Percentiles rank a stretch among this genome's conserved stretches.
Conservation (phyloP, 2,329 filamentous ascomycete genomes). For the Penicillium sp. region DNA sequence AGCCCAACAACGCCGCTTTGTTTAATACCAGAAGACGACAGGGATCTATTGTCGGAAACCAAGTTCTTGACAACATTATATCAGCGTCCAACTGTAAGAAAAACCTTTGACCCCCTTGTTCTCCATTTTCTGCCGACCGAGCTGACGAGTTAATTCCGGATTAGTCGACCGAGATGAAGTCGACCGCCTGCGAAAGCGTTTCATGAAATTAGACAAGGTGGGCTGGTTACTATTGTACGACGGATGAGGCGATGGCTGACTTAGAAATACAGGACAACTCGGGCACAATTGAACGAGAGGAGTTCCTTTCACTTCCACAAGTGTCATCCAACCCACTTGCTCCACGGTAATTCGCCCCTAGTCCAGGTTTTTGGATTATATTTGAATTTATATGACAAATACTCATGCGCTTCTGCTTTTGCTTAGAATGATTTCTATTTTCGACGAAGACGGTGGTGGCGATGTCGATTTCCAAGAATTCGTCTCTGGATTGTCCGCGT, state of each 20-base stretch:
- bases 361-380: background rate
- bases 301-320: conserved; percentile 94
- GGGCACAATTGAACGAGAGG: conserved; percentile 95
- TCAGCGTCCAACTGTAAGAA: conserved; percentile 88
- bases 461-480: conserved; percentile 99
- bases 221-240: background rate
- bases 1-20: conserved; percentile 43
- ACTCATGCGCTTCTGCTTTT: background rate
- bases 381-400: background rate
- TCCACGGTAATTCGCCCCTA: conserved; percentile 62
- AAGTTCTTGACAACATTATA: conserved; percentile 91
- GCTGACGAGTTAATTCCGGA: conserved; percentile 6
- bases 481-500: conserved; percentile 88
- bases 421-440: conserved; percentile 92
- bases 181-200: conserved; percentile 89
- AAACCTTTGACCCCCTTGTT: background rate
- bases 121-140: background rate
- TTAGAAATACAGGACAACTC: conserved; percentile 72
- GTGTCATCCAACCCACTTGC: conserved; percentile 97
- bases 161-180: conserved; percentile 96
- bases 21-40: conserved; percentile 42
- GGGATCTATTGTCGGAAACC: conserved; percentile 49
- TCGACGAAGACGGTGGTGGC: conserved; percentile 96
- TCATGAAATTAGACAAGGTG: conserved; percentile 99
- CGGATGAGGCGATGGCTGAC: conserved; percentile 3